Evolutionary conservation across 805 yeast species (phyloP), one percentile per base, ranked within the genome.

Genomic region (Candida peoriensis): DNA sequence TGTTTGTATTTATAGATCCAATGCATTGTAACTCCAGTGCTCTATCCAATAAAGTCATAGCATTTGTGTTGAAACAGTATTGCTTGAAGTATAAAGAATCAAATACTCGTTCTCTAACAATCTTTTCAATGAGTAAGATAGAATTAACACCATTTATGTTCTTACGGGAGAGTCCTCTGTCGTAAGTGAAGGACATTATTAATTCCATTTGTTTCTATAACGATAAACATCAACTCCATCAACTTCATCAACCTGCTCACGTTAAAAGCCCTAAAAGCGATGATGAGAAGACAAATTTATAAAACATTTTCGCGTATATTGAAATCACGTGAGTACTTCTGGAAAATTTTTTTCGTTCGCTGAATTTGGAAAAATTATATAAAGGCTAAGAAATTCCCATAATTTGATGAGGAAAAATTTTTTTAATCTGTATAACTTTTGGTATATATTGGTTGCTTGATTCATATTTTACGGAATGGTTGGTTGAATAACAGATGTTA

Each of bases 21-120:
- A 85, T 56, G 32, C 64, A 64, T 8, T 66, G 51, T 6, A 77
- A 40, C 6, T 60, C 60, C 2, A 64, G 64, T 1, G 68, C 67
- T 24, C 66, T 54, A 40, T 78, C 82, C 33, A 78, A 53, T 3
- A 78, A 38, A 1, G 71, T 62, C 1, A 72, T 70, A 2, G 70
- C 70, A 41, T 72, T 67, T 13, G 75, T 50, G 6, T 66, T 68
- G 40, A 68, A 70, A 42, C 83, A 79, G 37, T 63, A 59, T 43
- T 66, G 64, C 37, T 78, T 75, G 76, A 78, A 79, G 50, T 74
- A 78, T 4, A 72, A 44, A 1, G 77, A 66, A 39, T 75, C 82
- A 24, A 66, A 60, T 1, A 78, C 74, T 16, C 74, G 57, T 43
- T 77, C 83, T 33, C 80, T 52, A 6, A 71, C 59, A 41, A 79